Evolutionary conservation across 2,329 filamentous ascomycete genomes (phyloP).

Genomic region (Cercospora citrullina): DNA sequence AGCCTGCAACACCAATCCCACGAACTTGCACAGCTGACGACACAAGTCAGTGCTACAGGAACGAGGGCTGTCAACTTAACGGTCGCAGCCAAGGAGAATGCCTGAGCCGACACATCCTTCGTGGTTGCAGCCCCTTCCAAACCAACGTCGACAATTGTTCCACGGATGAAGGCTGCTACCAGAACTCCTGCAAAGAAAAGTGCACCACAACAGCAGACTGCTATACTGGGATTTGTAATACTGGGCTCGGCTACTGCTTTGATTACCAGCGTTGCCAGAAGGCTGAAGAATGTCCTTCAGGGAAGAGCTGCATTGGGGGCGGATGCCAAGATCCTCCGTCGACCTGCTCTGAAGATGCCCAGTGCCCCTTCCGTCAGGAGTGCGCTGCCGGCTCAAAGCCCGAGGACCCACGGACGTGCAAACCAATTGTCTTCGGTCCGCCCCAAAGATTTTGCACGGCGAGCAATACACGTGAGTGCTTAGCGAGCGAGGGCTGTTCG

Average conservation of each 20-base stretch:
- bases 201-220: background rate
- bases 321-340: background rate
- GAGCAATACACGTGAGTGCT: background rate
- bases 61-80: background rate
- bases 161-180: background rate
- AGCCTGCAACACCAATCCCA: background rate
- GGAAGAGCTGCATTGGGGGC: background rate
- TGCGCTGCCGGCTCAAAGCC: background rate
- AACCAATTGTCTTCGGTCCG: background rate
- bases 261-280: background rate
- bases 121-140: no score
- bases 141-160: background rate
- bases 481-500: background rate
- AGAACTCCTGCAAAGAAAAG: background rate
- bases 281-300: background rate
- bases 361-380: background rate
- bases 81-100: no score
- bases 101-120: no score
- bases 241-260: background rate
- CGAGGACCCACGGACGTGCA: background rate
- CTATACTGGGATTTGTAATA: background rate
- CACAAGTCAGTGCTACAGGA: background rate
- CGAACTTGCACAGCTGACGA: background rate
- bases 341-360: background rate
- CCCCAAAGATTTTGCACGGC: background rate